Evolutionary conservation across 1,139 yeast genomes (phyloP).

Genomic region (Nakaseomyces bracarensis): DNA sequence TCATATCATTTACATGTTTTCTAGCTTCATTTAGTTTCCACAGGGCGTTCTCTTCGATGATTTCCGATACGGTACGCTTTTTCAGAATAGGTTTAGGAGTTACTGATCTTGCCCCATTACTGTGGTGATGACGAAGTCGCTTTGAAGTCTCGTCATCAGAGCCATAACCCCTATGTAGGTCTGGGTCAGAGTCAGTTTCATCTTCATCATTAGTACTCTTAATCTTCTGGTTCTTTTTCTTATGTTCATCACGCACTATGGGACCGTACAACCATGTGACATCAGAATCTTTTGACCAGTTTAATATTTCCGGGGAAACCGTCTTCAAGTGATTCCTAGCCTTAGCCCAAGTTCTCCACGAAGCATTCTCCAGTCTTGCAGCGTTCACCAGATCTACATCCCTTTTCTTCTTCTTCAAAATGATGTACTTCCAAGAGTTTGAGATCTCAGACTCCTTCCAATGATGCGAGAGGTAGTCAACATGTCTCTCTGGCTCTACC

Average conservation of each 20-base stretch:
- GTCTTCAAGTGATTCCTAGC: slow-evolving; percentile 57
- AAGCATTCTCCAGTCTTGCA: slow-evolving; percentile 65
- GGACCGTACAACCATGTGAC: slow-evolving; percentile 80
- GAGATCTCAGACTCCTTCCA: slow-evolving; percentile 94
- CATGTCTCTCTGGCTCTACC: slow-evolving; percentile 80
- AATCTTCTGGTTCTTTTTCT: slow-evolving; percentile 1
- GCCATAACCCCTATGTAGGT: slow-evolving; percentile 27
- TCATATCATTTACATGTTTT: slow-evolving; percentile 27
- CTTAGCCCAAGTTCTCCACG: slow-evolving; percentile 88
- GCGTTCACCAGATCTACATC: slow-evolving; percentile 51
- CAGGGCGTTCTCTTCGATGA: slow-evolving; percentile 34
- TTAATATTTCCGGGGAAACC: slow-evolving; percentile 62
- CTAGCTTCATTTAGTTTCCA: slow-evolving; percentile 33
- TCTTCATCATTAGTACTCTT: background rate
- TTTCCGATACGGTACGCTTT: slow-evolving; percentile 70
- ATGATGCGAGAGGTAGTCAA: slow-evolving; percentile 86
- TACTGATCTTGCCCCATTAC: slow-evolving; percentile 13
- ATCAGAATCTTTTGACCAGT: slow-evolving; percentile 75
- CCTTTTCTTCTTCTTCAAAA: slow-evolving; percentile 54
- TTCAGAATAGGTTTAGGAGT: slow-evolving; percentile 67
- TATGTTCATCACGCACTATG: slow-evolving; percentile 24
- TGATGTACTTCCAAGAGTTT: slow-evolving; percentile 90
- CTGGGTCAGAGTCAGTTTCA: slow-evolving; percentile 9
- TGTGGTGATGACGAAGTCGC: slow-evolving; percentile 9
- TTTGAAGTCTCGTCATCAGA: slow-evolving; percentile 38